phyloP scores from a whole-genome alignment of 2,329 filamentous ascomycete species.

The Ophiosphaerella korrae region DNA sequence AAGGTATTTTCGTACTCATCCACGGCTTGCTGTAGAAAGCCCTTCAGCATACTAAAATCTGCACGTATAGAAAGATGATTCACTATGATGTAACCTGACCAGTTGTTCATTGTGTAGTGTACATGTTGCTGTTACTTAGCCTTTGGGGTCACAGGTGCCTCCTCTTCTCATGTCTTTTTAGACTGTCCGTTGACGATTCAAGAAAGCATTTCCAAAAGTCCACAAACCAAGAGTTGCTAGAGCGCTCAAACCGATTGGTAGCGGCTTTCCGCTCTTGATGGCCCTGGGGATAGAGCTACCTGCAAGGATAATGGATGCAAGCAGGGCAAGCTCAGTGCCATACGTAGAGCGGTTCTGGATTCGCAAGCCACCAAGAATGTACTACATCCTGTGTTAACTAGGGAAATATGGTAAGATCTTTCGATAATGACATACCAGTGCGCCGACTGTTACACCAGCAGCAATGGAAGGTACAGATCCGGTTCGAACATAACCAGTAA shows the following conservation, averaged over 20 bases:
- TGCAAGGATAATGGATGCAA: constrained; percentile 83
- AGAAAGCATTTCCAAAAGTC: constrained; percentile 76
- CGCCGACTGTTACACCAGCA: constrained; percentile 82
- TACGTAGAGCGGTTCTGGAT: constrained; percentile 77
- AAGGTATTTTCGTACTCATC: neutral
- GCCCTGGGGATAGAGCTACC: constrained; percentile 86
- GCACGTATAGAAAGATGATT: neutral
- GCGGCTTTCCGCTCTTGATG: constrained; percentile 80
- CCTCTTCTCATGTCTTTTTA: neutral
- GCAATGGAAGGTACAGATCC: constrained; percentile 84
- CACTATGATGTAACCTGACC: neutral
- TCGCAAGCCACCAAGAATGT: constrained; percentile 81
- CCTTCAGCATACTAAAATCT: neutral
- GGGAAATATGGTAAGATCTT: neutral
- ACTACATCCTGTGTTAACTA: constrained; percentile 43
- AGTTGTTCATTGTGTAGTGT: constrained; percentile 1
- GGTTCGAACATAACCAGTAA: constrained; percentile 83
- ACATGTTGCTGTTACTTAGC: neutral
- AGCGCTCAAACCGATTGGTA: constrained; percentile 79
- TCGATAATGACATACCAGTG: constrained; percentile 54
- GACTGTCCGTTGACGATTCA: constrained; percentile 19
- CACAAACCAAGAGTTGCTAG: constrained; percentile 78
- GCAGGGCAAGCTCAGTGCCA: constrained; percentile 84
- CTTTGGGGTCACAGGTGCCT: too few relatives aligned
- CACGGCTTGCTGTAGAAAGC: neutral